Evolutionary conservation across 2,329 filamentous ascomycete genomes (phyloP).

Genomic region (Ophidiomyces ophidiicola): DNA sequence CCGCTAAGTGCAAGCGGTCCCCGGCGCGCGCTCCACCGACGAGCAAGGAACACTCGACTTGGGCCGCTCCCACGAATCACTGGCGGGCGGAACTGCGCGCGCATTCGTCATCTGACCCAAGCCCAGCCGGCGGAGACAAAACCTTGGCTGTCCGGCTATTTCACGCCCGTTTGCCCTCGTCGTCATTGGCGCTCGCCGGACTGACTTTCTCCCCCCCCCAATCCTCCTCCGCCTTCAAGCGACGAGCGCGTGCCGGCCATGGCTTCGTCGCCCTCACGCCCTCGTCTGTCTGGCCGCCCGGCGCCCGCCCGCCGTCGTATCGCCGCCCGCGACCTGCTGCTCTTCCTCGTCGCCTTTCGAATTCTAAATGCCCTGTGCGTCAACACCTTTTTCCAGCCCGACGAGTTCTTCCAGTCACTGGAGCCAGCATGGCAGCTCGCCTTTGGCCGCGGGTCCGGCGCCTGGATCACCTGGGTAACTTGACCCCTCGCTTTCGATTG

Average conservation of each 20-base stretch:
- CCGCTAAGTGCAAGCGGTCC: conserved; percentile 12
- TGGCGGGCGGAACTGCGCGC: conserved; percentile 7
- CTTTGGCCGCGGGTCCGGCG: conserved; percentile 63
- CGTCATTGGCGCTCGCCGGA: conserved; percentile 8
- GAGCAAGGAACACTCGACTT: conserved; percentile 5
- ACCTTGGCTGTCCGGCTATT: conserved; percentile 9
- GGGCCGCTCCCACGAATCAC: not conserved
- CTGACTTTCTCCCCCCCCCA: not conserved
- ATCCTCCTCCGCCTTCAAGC: conserved; percentile 4
- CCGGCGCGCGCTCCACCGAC: conserved; percentile 9
- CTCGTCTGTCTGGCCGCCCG: too few relatives aligned
- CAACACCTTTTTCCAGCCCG: conserved; percentile 90
- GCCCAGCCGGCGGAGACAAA: conserved; percentile 4
- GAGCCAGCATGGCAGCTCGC: conserved; percentile 87
- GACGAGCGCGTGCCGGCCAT: conserved; percentile 9
- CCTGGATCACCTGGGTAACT: conserved; percentile 92
- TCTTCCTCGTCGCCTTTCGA: conserved; percentile 52
- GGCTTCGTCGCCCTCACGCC: conserved; percentile 6
- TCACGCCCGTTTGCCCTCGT: not conserved
- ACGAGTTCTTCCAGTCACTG: conserved; percentile 92
- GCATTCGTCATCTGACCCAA: conserved; percentile 10
- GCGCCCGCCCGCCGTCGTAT: not conserved
- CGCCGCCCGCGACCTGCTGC: conserved; percentile 21
- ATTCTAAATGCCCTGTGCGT: conserved; percentile 67
- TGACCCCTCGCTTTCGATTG: conserved; percentile 8